Evolutionary conservation across 73 alveolate species (phyloP), one percentile per base, ranked within the genome.

Genomic region (Paramecium primaurelia): DNA sequence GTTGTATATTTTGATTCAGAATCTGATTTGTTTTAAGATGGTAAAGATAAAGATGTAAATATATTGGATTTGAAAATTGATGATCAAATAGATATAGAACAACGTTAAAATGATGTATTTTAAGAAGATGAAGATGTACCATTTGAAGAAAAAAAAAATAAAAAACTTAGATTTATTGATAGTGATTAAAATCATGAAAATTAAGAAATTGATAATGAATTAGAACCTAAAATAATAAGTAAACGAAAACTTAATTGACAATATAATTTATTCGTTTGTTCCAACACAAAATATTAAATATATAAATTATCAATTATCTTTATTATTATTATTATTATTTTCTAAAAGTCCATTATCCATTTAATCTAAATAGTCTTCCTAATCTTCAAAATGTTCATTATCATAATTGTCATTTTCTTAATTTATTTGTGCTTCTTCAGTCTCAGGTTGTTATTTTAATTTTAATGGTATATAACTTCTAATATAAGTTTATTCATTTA

Each of bases 1-100:
- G 98, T 98, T 40, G 96, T 94, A 86, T 97, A 97, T 86, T 88
- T 77, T 42, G 99, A 97, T 86, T 98, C 95, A 86, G 85, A 93
- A 92, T 86, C 97, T 83, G 77, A 59, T 59, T 59, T 9, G 1
- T 26, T 59, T 8, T 30, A 59, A 59, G 77, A 59, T 8, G 77
- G 77, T 9, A 30, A 59, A 14, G 77, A 59, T 18, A 6, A n/a
- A 59, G 77, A 59, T 14, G 77, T 20, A n/a, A 47, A 47, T 47
- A 4, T 9, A 11, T 11, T 47, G 59, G 59, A 47, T 14, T 47
- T 47, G 5, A 59, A 59, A 59, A 12, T 59, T 59, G 77, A 59
- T 59, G 77, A 59, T 7, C 6, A 59, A n/a, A 59, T 59, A 59
- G 77, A 59, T 18, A 59, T 59, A 7, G 77, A 47, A 47, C 6